Evolutionary conservation across 192 early-diverging fungal genomes (phyloP).

Genomic region (Entomortierella beljakovae): DNA sequence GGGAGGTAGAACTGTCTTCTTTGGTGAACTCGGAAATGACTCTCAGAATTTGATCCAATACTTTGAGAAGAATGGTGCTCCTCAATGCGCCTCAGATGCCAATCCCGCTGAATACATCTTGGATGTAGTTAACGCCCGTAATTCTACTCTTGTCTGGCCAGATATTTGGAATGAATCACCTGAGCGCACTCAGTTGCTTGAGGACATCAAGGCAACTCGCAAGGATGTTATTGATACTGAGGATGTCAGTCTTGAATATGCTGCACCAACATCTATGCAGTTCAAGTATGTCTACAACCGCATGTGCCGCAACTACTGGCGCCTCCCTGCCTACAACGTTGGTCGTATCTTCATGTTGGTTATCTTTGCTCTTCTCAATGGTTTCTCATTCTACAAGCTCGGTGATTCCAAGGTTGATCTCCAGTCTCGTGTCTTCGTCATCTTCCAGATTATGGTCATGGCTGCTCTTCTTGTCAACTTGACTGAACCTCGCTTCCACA

Average conservation of each 20-base stretch:
- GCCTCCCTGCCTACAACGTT: constrained; percentile 82
- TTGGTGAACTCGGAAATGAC: constrained; percentile 82
- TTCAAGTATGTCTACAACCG: constrained; percentile 70
- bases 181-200: constrained; percentile 53
- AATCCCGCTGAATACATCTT: constrained; percentile 93
- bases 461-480: constrained; percentile 77
- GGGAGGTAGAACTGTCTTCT: constrained; percentile 84
- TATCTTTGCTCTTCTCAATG: constrained; percentile 71
- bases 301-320: constrained; percentile 79
- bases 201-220: constrained; percentile 68
- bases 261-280: constrained; percentile 59
- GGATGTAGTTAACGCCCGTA: constrained; percentile 81
- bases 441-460: constrained; percentile 77
- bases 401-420: constrained; percentile 65
- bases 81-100: constrained; percentile 69
- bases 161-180: constrained; percentile 75
- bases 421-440: constrained; percentile 76
- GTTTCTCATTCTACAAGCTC: constrained; percentile 81
- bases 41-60: constrained; percentile 74
- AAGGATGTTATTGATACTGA: constrained; percentile 12
- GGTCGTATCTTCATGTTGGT: constrained; percentile 70
- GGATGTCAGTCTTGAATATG: constrained; percentile 59
- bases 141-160: constrained; percentile 74
- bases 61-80: constrained; percentile 81
- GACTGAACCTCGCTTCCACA: constrained; percentile 73